Percentiles rank a stretch among this genome's conserved stretches.
Evolutionary conservation across 2,329 filamentous ascomycete species (phyloP).

Genomic region (Cytospora paraplurivora): DNA sequence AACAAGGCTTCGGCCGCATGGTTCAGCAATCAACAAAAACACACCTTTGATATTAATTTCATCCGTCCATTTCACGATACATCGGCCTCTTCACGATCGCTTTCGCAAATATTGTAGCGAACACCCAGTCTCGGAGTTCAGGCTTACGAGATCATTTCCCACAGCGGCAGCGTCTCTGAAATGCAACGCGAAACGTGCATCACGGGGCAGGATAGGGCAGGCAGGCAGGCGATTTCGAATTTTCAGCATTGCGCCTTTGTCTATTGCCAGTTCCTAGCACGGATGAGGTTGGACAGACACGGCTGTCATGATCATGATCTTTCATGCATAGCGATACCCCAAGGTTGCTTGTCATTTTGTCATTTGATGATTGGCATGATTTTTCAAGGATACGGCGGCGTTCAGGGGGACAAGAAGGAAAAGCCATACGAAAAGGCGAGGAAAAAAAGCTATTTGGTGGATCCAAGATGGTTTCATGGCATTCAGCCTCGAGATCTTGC

Average conservation of each 20-base stretch:
- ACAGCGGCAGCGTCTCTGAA: conserved; percentile 3
- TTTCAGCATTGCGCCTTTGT: conserved; percentile 9
- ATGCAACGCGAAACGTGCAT: conserved; percentile 4
- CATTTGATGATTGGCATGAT: conserved; percentile 1
- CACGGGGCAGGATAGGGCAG: not conserved
- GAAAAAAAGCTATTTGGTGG: not conserved
- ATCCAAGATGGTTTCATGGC: conserved; percentile 3
- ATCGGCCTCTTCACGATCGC: not conserved
- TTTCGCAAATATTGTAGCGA: conserved; percentile 8
- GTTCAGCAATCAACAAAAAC: not conserved
- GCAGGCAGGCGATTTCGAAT: not conserved
- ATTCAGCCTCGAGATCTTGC: not conserved
- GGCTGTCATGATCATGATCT: conserved; percentile 10
- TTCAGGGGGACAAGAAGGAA: not conserved
- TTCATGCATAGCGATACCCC: conserved; percentile 23
- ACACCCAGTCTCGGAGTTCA: conserved; percentile 2
- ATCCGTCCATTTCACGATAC: not conserved
- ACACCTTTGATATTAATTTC: not conserved
- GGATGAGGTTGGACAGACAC: conserved; percentile 16
- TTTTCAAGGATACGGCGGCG: conserved; percentile 18
- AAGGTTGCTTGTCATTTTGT: not conserved
- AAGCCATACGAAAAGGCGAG: no score
- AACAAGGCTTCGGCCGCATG: conserved; percentile 6
- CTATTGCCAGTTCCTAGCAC: not conserved
- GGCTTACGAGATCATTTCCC: not conserved